Evolutionary conservation across 192 early-diverging fungal genomes (phyloP), one percentile per base, ranked within the genome.

Genomic region (Fimicolochytrium jonesii): DNA sequence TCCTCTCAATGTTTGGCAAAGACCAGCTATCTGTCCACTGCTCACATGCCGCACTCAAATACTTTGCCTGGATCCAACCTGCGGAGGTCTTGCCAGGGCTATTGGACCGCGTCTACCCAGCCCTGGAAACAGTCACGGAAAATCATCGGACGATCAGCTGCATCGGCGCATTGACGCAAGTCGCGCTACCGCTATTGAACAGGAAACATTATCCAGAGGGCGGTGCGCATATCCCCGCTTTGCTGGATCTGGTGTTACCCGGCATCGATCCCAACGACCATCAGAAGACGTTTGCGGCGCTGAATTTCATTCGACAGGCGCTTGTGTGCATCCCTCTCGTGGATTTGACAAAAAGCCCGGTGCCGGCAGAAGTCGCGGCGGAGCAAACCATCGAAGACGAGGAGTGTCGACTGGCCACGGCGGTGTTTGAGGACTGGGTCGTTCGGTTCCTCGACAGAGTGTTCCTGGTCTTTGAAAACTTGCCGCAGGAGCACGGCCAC

Each of bases 191-290:
- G 4, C 67, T 98, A 46, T 71, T 93, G 6, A 81, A 79, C 58
- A 81, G 90, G 18, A 49, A 71, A 1, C 85, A 90, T 61, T 98
- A 87, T 67, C 88, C 93, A 5, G 79, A 87, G 39, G 95, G 95
- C 9, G 93, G 86, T 3, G 84, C 87, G 61, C 88, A 95, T 66
- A 55, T 98, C 0, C 65, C 84, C 0, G 82, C 86, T 11, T 71
- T 98, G 55, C 73, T 98, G 34, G 81, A 86, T 34, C 77, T 94
- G 2, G 82, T 82, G 3, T 82, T 94, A 11, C 93, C 93, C 0
- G 95, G 93, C 25, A 90, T 98, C 29, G 94, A 98, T 62, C 75
- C 93, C 66, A 98, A 98, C 70, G 95, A 98, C 55, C 84, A 89
- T 1, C 78, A 69, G 31, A 98, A 96, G 69, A 86, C 93, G 3